phyloP scores from a whole-genome alignment of 1,284 basidiomycete genomes.

The Moesziomyces sp. region DNA sequence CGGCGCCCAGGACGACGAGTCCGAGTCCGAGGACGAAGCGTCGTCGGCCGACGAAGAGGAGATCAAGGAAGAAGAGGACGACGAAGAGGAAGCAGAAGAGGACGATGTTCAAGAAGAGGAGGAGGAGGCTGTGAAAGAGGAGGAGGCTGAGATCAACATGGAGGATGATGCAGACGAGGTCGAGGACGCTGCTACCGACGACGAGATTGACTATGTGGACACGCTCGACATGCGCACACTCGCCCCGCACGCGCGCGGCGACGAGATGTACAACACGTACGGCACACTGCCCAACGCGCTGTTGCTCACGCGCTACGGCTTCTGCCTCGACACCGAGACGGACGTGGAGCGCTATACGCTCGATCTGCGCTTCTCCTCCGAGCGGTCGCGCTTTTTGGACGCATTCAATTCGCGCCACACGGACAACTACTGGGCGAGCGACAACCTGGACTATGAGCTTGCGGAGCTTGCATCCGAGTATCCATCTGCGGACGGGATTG shows the following conservation, averaged over 20 bases:
- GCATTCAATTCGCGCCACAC: constrained; percentile 1
- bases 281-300: constrained; percentile 56
- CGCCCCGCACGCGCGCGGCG: constrained; percentile 2
- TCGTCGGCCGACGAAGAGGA: neutral
- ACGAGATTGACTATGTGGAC: constrained; percentile 14
- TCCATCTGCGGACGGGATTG: neutral
- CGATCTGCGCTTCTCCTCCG: constrained; percentile 37
- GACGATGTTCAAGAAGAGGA: constrained; percentile 1
- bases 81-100: constrained; percentile 6
- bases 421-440: too few relatives aligned
- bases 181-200: neutral
- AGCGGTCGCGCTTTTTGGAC: constrained; percentile 20
- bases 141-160: constrained; percentile 1
- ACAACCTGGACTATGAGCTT: neutral
- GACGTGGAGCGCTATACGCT: constrained; percentile 53
- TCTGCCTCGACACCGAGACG: constrained; percentile 57
- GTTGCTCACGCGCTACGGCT: constrained; percentile 60
- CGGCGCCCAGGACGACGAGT: constrained; percentile 6
- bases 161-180: neutral
- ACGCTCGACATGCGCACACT: constrained; percentile 57
- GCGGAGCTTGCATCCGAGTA: too few relatives aligned
- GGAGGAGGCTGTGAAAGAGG: neutral
- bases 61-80: neutral
- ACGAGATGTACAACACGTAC: constrained; percentile 60
- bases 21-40: too few relatives aligned